Evolutionary conservation across 2,329 filamentous ascomycete genomes (phyloP), one percentile per base, ranked within the genome.

Genomic region (Colletotrichum chlorophyti): DNA sequence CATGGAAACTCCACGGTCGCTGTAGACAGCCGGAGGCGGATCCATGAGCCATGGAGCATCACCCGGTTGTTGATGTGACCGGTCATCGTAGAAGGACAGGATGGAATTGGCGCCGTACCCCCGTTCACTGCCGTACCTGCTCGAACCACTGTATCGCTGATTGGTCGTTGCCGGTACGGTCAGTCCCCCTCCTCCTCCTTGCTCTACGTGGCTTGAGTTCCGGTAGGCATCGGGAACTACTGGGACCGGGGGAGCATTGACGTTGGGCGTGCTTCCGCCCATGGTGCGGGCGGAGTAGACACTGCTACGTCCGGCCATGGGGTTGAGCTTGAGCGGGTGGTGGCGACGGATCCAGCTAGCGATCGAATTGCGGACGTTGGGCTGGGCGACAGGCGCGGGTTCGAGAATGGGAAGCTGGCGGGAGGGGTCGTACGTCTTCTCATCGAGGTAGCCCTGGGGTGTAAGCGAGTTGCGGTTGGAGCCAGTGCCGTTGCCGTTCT

Each of bases 281-380:
- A 29, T 26, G 17, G 41, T 48, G 21, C 42, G 43, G 23, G 49
- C 51, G 4, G 59, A 61, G 24, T 61, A 61, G 26, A 61, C 34
- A 34, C 59, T 61, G 38, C 37, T 50, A 2, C 59, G 54, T 26
- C 48, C 53, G 32, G 42, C 47, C 37, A 63, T 15, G 2, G 65
- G 63, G 42, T 67, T 67, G 23, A 66, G 43, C 29, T 63, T 60
- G 26, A 67, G 61, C 26, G 65, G 65, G 35, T 67, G 65, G 55
- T 66, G 64, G n/a, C 63, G 63, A 9, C 65, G 51, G 23, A 67
- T 58, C 65, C 65, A 67, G 61, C 65, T 67, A n/a, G 65, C 65
- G 42, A 67, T 61, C 14, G 65, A 66, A 35, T 35, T 48, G 15
- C 65, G 54, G 29, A 66, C 42, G 26, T 60, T 37, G 34, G 64